These are phyloP conservation scores for Paramecium caudatum DNA, from an alignment of 73 alveolate species.

Conservation along the genomic window DNA sequence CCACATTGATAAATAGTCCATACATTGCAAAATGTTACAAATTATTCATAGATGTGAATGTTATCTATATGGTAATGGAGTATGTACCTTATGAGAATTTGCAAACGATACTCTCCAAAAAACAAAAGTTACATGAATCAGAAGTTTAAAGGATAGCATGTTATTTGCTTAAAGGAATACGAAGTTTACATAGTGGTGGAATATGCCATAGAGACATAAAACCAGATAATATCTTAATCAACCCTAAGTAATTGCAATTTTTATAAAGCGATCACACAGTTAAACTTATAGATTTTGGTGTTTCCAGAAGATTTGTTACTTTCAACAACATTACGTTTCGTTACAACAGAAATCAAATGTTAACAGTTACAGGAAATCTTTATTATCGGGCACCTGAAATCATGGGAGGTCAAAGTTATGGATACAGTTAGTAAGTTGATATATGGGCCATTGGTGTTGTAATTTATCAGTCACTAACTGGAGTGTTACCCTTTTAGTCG, in stretches of 20 bases:
- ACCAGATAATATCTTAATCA: constrained; percentile 27
- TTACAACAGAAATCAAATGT: constrained; percentile 33
- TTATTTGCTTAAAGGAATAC: not conserved
- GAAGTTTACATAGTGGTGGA: constrained; percentile 44
- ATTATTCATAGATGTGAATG: constrained; percentile 29
- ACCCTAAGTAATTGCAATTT: not conserved
- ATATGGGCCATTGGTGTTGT: constrained; percentile 67
- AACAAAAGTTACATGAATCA: not conserved
- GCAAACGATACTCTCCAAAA: not conserved
- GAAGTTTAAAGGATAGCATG: constrained; percentile 11
- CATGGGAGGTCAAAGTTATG: not conserved
- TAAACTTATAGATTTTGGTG: constrained; percentile 58
- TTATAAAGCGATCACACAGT: constrained; percentile 50
- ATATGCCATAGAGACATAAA: constrained; percentile 61
- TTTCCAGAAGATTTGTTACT: constrained; percentile 64
- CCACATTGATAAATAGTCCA: constrained; percentile 48
- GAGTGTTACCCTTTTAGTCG: constrained; percentile 13
- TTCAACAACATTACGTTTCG: constrained; percentile 18
- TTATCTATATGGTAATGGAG: constrained; percentile 62
- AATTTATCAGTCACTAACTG: constrained; percentile 21
- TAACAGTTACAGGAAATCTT: constrained; percentile 52
- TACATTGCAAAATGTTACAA: constrained; percentile 55
- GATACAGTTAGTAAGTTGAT: constrained; percentile 44
- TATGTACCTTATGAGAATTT: constrained; percentile 43
- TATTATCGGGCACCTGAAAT: constrained; percentile 64